Conservation (phyloP, 306 rosid genomes). For the Rosa persica region DNA sequence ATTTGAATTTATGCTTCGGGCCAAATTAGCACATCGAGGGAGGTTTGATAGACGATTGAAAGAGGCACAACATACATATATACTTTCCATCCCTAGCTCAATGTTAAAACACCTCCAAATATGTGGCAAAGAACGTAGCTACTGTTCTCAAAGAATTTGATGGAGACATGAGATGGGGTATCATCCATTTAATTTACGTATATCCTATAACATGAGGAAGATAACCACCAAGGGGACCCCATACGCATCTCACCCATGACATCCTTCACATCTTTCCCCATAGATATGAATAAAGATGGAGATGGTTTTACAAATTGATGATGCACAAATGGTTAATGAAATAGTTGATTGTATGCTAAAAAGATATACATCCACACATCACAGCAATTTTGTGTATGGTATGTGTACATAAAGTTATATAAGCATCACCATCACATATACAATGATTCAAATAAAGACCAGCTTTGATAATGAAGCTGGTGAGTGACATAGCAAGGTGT, state of each 20-base stretch:
- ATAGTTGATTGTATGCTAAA: not conserved
- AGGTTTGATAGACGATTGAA: not conserved
- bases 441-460: constrained; percentile 7
- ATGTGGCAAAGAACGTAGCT: constrained; percentile 9
- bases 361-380: not conserved
- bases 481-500: constrained; percentile 4
- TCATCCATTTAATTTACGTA: not conserved
- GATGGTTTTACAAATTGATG: not conserved
- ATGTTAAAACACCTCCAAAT: constrained; percentile 14
- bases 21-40: not conserved
- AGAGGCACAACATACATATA: not conserved
- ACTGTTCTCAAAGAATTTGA: constrained; percentile 14
- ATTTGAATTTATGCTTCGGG: not conserved
- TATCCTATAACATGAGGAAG: not conserved
- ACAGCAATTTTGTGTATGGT: not conserved
- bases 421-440: not conserved
- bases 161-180: constrained; percentile 11
- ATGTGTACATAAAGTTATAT: not conserved
- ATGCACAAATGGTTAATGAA: constrained; percentile 8
- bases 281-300: not conserved
- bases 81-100: not conserved
- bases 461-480: not conserved
- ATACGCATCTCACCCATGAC: constrained; percentile 15
- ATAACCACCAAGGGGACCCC: constrained; percentile 18
- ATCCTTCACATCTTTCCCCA: constrained; percentile 7